Percentiles rank a stretch among this genome's conserved stretches.
Conservation (phyloP, 371 early-diverging fungal genomes). For the Zopfochytrium polystomum region DNA sequence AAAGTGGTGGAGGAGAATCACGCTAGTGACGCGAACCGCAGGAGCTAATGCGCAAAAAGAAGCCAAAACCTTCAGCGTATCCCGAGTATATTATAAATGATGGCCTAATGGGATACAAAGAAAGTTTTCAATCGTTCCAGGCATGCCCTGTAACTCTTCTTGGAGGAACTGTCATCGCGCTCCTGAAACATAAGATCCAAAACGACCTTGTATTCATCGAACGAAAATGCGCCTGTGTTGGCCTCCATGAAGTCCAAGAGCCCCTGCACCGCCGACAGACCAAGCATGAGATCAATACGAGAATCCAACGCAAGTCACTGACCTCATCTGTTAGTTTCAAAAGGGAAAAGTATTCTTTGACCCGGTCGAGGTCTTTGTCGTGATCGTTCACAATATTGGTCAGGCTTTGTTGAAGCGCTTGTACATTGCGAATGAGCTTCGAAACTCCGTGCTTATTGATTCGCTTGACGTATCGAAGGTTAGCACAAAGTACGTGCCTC, state of each 20-base stretch:
- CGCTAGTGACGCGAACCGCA: too few relatives aligned
- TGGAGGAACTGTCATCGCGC: constrained; percentile 13
- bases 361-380: constrained; percentile 70
- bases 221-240: constrained; percentile 32
- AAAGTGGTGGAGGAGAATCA: too few relatives aligned
- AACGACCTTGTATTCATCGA: constrained; percentile 47
- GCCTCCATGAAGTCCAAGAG: constrained; percentile 26
- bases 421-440: constrained; percentile 79
- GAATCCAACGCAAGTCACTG: neutral
- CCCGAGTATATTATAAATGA: too few relatives aligned
- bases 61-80: too few relatives aligned
- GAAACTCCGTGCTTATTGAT: constrained; percentile 70
- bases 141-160: constrained; percentile 9
- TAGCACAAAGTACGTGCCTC: constrained; percentile 62
- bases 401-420: constrained; percentile 82
- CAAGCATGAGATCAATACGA: neutral
- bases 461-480: constrained; percentile 67
- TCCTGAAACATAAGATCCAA: constrained; percentile 40
- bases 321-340: too few relatives aligned
- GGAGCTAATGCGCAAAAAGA: too few relatives aligned
- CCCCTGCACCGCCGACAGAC: constrained; percentile 20
- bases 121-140: constrained; percentile 14
- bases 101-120: constrained; percentile 16
- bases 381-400: constrained; percentile 66
- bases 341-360: constrained; percentile 71